phyloP scores from a whole-genome alignment of 1,284 basidiomycete genomes.

The Schizophyllum commune region DNA sequence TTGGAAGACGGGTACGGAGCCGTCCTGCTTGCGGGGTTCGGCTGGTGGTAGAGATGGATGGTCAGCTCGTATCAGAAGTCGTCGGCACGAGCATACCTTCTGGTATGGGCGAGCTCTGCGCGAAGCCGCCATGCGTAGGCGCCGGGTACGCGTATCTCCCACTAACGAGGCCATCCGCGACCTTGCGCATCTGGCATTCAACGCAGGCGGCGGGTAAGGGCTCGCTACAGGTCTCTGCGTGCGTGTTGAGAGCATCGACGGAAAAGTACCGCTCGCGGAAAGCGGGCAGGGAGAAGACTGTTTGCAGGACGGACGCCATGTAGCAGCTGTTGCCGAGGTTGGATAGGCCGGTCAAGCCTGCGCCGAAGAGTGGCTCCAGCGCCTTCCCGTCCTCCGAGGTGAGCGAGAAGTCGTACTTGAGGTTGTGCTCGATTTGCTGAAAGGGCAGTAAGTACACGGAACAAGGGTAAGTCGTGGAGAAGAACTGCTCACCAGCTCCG shows the following conservation, averaged over 20 bases:
- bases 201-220: slow-evolving; percentile 77
- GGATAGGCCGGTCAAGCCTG: slow-evolving; percentile 81
- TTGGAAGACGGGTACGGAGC: slow-evolving; percentile 62
- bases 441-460: too few relatives aligned
- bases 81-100: neutral
- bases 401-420: slow-evolving; percentile 92
- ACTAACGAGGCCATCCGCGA: slow-evolving; percentile 89
- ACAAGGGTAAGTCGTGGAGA: too few relatives aligned
- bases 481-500: slow-evolving; percentile 82
- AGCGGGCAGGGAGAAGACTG: slow-evolving; percentile 72
- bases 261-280: slow-evolving; percentile 75
- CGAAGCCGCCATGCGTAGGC: slow-evolving; percentile 12
- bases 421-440: slow-evolving; percentile 95
- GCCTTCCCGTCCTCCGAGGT: slow-evolving; percentile 87
- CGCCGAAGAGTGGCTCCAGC: slow-evolving; percentile 84
- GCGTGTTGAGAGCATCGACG: slow-evolving; percentile 34
- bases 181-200: slow-evolving; percentile 92
- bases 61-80: too few relatives aligned
- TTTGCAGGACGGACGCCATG: slow-evolving; percentile 92
- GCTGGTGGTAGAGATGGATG: slow-evolving; percentile 19
- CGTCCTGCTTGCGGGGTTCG: slow-evolving; percentile 11
- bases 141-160: slow-evolving; percentile 81
- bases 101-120: slow-evolving; percentile 13
- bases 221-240: slow-evolving; percentile 63
- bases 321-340: slow-evolving; percentile 99